These are phyloP conservation scores for Yamadazyma dushanensis DNA, from an alignment of 1,139 yeast genomes.

Conservation along the genomic window DNA sequence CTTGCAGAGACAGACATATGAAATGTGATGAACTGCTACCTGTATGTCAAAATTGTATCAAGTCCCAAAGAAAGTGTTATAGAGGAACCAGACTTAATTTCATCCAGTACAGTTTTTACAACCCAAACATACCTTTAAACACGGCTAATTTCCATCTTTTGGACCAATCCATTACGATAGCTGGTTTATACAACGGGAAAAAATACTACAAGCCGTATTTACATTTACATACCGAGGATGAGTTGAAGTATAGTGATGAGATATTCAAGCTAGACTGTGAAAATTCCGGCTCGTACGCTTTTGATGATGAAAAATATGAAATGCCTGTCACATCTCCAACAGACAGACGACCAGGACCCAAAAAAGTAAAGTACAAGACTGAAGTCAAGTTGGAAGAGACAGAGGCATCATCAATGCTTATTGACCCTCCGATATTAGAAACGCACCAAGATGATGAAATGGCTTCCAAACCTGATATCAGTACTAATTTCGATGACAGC, in stretches of 20 bases:
- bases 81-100: slow-evolving; percentile 48
- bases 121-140: slow-evolving; percentile 25
- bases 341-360: too few species aligned
- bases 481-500: not conserved
- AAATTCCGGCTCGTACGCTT: slow-evolving; percentile 7
- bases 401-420: too few species aligned
- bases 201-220: slow-evolving; percentile 33
- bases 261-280: slow-evolving; percentile 31
- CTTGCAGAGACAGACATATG: slow-evolving; percentile 51
- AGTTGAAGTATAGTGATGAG: slow-evolving; percentile 33
- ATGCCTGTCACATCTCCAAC: not conserved
- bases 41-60: slow-evolving; percentile 45
- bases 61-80: slow-evolving; percentile 42
- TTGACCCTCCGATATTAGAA: too few species aligned
- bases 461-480: not conserved
- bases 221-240: slow-evolving; percentile 30
- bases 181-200: slow-evolving; percentile 38
- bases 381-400: not conserved
- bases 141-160: slow-evolving; percentile 21
- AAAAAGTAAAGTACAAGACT: not conserved
- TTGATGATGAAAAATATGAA: slow-evolving; percentile 12
- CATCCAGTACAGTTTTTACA: slow-evolving; percentile 43
- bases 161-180: slow-evolving; percentile 46
- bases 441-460: too few species aligned
- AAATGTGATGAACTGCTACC: slow-evolving; percentile 51